Conservation (phyloP, 371 early-diverging fungal genomes). For the Mucor racemosus region DNA sequence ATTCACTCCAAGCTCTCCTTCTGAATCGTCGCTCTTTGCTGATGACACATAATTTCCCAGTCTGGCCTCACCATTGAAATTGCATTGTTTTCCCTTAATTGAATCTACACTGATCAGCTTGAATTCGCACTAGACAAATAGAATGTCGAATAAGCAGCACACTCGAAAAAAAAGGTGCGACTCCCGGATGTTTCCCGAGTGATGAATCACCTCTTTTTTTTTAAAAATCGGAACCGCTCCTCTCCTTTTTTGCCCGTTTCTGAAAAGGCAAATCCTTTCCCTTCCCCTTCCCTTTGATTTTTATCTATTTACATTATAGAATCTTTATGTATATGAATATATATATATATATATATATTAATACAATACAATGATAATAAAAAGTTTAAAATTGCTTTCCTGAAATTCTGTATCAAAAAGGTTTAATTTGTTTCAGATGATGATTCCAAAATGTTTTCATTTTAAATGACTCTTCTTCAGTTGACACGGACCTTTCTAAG, state of each 20-base stretch:
- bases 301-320: neutral
- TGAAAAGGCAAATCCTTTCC: neutral
- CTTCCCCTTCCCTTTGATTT: neutral
- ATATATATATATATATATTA: no score
- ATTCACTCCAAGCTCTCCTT: conserved; percentile 25
- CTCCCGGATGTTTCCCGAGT: conserved; percentile 1
- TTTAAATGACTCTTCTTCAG: neutral
- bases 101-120: neutral
- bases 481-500: neutral
- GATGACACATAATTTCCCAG: conserved; percentile 23
- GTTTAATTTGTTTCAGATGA: neutral
- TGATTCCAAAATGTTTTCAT: neutral
- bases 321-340: no score
- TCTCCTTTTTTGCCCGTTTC: conserved; percentile 3
- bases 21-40: conserved; percentile 24
- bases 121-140: neutral
- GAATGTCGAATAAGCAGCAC: neutral
- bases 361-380: neutral
- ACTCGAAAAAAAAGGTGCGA: neutral
- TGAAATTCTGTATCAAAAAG: neutral
- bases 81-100: conserved; percentile 4
- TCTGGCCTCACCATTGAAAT: neutral
- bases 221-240: neutral
- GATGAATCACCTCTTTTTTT: neutral
- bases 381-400: neutral